Evolutionary conservation across 2,329 filamentous ascomycete genomes (phyloP).

Genomic region (Fusarium sp.): DNA sequence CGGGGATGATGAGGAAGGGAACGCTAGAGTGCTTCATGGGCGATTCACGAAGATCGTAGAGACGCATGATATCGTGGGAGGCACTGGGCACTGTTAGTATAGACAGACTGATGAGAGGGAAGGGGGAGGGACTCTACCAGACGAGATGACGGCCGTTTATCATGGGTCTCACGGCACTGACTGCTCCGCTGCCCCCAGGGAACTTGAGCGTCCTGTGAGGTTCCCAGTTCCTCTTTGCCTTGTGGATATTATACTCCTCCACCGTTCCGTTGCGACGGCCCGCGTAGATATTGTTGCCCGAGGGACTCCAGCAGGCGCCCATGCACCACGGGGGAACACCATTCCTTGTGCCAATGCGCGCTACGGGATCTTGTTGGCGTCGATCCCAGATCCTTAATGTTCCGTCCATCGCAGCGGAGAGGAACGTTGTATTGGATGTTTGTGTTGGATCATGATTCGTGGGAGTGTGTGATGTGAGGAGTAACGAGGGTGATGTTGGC

Average conservation of each 20-base stretch:
- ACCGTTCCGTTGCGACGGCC: constrained; percentile 91
- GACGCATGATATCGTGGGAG: constrained; percentile 89
- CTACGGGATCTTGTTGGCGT: constrained; percentile 78
- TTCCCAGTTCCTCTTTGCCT: constrained; percentile 71
- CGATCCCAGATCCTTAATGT: constrained; percentile 93
- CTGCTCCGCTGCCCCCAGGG: constrained; percentile 86
- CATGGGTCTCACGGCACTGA: constrained; percentile 90
- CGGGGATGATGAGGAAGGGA: constrained; percentile 95
- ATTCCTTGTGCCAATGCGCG: constrained; percentile 77
- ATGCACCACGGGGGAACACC: constrained; percentile 96
- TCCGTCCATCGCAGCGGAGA: constrained; percentile 89
- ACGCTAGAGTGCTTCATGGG: constrained; percentile 79
- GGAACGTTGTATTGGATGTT: constrained; percentile 80
- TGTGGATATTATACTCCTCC: constrained; percentile 91
- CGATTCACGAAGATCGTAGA: constrained; percentile 85
- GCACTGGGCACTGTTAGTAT: constrained; percentile 64
- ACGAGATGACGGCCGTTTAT: constrained; percentile 90
- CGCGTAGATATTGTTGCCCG: constrained; percentile 94
- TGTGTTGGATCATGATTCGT: constrained; percentile 63
- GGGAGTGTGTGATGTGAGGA: constrained; percentile 50
- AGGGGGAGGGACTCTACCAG: constrained; percentile 59
- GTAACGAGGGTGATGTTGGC: constrained; percentile 40
- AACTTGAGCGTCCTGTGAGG: constrained; percentile 86
- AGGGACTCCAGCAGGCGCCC: constrained; percentile 94
- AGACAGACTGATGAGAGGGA: too few relatives aligned